Base-by-base conservation (phyloP, 176 grass and related monocot genomes). In the Melocanna baccifera region DNA sequence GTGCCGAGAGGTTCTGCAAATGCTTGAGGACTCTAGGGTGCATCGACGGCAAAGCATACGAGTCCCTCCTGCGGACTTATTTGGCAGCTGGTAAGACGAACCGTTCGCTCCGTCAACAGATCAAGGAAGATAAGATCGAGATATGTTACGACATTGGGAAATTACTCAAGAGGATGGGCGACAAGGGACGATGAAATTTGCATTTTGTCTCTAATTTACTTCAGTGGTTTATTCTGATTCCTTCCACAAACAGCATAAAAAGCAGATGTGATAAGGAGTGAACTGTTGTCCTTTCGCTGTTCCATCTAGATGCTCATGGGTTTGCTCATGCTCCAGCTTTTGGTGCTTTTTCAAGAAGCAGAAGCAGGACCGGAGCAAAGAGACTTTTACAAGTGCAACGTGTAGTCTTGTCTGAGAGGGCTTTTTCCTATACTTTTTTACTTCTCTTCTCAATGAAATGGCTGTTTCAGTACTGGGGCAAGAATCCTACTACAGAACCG, bases 121-220 rank as follows among this genome's bases (percentile, higher is more conserved):
- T 90, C 40, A 88, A 94, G 37, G 78, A 88, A 8, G 87, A 94
- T 76, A 81, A 89, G 47, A 85, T 94, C 26, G 67, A 87, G 74
- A 81, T 89, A 5, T 87, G 89, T 34, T 91, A 84, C 1, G 73
- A 80, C 46, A 82, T 86, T 0, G 87, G 85, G 69, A 91, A 79
- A 41, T 84, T 91, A 65, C 92, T 91, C 1, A 73, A 87, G 69
- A 87, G 70, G 81, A 81, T 91, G 76, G 82, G 56, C 1, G 75
- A 91, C 75, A 90, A 86, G 46, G 62, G 53, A 1, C 59, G 42
- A 20, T 90, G 84, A 91, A 67, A 64, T 50, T n/a, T 51, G 29
- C 34, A 46, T 70, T 26, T 71, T 22, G 48, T 42, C 19, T 52
- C 25, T 42, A 70, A 43, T 65, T 47, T 52, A 41, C 40, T 34